Conservation (phyloP, 108 stramenopile species). For the Nitzschia putrida region DNA sequence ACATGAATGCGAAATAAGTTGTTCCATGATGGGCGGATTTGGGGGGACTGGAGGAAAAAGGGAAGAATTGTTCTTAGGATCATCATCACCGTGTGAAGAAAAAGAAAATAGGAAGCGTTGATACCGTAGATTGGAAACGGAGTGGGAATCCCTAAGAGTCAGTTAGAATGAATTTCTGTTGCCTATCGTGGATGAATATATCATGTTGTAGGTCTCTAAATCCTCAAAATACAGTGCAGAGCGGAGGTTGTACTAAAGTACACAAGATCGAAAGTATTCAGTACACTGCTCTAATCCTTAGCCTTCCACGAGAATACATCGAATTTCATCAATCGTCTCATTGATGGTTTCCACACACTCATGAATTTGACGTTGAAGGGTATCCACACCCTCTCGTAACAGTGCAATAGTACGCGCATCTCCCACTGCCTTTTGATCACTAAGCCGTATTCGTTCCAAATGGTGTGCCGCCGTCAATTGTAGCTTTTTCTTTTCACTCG, state of each 20-base stretch:
- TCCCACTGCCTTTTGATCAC: slow-evolving; percentile 22
- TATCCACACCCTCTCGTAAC: slow-evolving; percentile 51
- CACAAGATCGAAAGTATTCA: too few species aligned
- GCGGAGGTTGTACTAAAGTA: too few species aligned
- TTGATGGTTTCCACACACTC: slow-evolving; percentile 60
- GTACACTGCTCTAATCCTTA: too few species aligned
- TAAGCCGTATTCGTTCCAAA: slow-evolving; percentile 71
- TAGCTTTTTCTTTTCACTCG: slow-evolving; percentile 73
- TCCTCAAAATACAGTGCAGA: too few species aligned
- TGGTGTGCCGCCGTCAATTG: slow-evolving; percentile 81
- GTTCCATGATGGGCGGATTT: neutral
- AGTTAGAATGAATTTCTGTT: too few species aligned
- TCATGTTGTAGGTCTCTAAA: too few species aligned
- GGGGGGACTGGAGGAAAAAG: neutral
- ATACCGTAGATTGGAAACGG: too few species aligned
- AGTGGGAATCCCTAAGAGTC: too few species aligned
- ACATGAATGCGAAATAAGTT: neutral
- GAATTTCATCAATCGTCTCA: slow-evolving; percentile 76
- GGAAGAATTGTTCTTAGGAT: neutral
- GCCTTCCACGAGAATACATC: slow-evolving; percentile 45
- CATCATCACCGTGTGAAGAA: too few species aligned
- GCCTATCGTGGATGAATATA: too few species aligned
- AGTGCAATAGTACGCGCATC: slow-evolving; percentile 39
- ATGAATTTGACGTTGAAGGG: slow-evolving; percentile 46
- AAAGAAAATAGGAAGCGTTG: too few species aligned